A percentile compares a stretch with the other conserved stretches of the same genome.
Evolutionary conservation across 2,329 filamentous ascomycete genomes (phyloP).

Genomic region (Ophiostoma australiae): DNA sequence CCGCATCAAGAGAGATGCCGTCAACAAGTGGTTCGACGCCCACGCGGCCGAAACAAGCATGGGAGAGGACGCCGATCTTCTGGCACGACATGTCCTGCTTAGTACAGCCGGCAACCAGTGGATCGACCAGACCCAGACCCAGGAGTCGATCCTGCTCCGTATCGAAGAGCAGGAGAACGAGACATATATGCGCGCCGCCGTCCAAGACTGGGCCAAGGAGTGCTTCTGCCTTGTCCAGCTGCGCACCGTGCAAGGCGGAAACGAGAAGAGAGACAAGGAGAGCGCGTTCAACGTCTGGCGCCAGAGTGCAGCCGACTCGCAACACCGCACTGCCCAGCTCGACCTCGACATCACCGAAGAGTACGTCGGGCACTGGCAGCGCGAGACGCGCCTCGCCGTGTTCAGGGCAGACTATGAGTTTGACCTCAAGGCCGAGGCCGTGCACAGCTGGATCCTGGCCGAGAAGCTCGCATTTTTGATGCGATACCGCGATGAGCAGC

Average conservation of each 20-base stretch:
- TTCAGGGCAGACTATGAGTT: constrained; percentile 27
- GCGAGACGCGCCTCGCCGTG: constrained; percentile 30
- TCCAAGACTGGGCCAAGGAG: constrained; percentile 25
- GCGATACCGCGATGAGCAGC: constrained; percentile 29
- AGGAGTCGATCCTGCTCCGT: constrained; percentile 14
- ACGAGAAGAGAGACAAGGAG: neutral
- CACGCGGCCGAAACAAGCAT: constrained; percentile 18
- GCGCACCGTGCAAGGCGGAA: constrained; percentile 10
- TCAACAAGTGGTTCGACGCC: constrained; percentile 29
- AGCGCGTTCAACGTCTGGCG: constrained; percentile 13
- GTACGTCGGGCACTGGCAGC: constrained; percentile 31
- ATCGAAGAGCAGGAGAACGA: constrained; percentile 24
- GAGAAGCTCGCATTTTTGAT: constrained; percentile 31
- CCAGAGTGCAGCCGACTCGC: constrained; percentile 6
- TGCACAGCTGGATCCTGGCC: constrained; percentile 32
- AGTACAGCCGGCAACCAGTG: constrained; percentile 25
- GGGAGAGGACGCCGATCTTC: constrained; percentile 24
- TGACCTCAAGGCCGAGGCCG: constrained; percentile 26
- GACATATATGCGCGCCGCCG: constrained; percentile 17
- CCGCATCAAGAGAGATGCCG: constrained; percentile 2
- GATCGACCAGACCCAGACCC: constrained; percentile 20
- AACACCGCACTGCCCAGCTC: constrained; percentile 16
- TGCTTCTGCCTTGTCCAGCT: constrained; percentile 19
- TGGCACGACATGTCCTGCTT: constrained; percentile 26
- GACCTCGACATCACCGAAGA: constrained; percentile 26